Conservation (phyloP, 441 rosid genomes). For the Codiaeum variegatum region DNA sequence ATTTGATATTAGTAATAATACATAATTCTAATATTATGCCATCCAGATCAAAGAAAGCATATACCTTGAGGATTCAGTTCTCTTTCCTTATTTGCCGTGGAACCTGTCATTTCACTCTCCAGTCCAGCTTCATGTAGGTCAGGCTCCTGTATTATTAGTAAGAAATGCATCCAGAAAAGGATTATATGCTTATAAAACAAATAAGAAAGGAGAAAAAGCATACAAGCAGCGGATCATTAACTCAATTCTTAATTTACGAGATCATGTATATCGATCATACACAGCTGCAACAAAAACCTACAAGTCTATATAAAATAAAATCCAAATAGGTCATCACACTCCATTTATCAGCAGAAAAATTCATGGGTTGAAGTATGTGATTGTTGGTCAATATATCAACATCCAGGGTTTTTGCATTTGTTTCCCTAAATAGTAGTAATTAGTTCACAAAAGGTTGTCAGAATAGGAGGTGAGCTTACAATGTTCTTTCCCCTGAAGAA, state of each 20-base stretch:
- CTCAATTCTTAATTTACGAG: not conserved
- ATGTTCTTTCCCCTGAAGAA: slow-evolving; percentile 19
- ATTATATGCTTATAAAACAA: not conserved
- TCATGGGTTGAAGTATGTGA: not conserved
- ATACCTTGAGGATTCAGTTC: slow-evolving; percentile 11
- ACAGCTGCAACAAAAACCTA: not conserved
- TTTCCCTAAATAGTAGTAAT: not conserved
- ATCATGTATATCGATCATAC: not conserved
- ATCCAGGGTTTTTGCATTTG: not conserved
- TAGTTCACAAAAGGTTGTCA: not conserved
- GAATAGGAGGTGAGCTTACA: slow-evolving; percentile 33
- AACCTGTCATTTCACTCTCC: not conserved
- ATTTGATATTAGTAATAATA: not conserved
- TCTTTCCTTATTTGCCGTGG: not conserved
- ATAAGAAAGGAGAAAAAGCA: not conserved
- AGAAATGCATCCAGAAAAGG: not conserved
- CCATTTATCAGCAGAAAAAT: not conserved
- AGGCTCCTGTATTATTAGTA: not conserved
- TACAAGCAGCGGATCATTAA: not conserved
- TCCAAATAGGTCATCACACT: not conserved
- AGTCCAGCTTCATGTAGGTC: not conserved
- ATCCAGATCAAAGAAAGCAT: not conserved
- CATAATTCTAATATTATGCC: not conserved
- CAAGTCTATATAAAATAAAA: not conserved
- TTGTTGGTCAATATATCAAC: not conserved